These are phyloP conservation scores for Thraustotheca clavata DNA, from an alignment of 352 stramenopile genomes.

Conservation along the genomic window DNA sequence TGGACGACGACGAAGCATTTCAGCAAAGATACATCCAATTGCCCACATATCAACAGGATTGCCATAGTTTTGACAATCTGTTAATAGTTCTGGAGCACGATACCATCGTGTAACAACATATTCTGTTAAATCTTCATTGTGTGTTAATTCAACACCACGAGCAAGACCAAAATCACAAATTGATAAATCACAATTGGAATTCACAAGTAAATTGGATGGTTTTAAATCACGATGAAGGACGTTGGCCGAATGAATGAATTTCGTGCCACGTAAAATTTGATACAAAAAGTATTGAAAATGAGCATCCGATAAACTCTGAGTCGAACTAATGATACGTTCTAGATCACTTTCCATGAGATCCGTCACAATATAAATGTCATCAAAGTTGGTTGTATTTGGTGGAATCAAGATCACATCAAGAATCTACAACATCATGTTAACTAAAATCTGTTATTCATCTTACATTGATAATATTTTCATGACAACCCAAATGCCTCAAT, in stretches of 20 bases:
- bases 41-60: conserved; percentile 94
- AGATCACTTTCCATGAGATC: conserved; percentile 90
- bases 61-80: conserved; percentile 94
- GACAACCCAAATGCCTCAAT: conserved; percentile 81
- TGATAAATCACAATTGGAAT: conserved; percentile 85
- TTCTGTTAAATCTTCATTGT: conserved; percentile 72
- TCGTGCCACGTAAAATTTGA: conserved; percentile 90
- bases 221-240: conserved; percentile 88
- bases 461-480: conserved; percentile 90
- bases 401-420: conserved; percentile 75
- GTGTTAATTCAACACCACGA: conserved; percentile 76
- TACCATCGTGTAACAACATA: conserved; percentile 92
- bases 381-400: conserved; percentile 77
- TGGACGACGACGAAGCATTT: conserved; percentile 95
- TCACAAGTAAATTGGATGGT: conserved; percentile 83
- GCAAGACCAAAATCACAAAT: conserved; percentile 91
- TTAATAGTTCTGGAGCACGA: conserved; percentile 71
- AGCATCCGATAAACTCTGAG: conserved; percentile 73
- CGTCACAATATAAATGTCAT: conserved; percentile 88
- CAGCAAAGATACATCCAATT: conserved; percentile 98
- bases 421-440: conserved; percentile 39
- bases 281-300: conserved; percentile 89
- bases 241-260: conserved; percentile 97
- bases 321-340: conserved; percentile 86
- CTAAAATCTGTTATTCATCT: no score